phyloP scores from a whole-genome alignment of 768 basidiomycete species.

The Postia placenta region DNA sequence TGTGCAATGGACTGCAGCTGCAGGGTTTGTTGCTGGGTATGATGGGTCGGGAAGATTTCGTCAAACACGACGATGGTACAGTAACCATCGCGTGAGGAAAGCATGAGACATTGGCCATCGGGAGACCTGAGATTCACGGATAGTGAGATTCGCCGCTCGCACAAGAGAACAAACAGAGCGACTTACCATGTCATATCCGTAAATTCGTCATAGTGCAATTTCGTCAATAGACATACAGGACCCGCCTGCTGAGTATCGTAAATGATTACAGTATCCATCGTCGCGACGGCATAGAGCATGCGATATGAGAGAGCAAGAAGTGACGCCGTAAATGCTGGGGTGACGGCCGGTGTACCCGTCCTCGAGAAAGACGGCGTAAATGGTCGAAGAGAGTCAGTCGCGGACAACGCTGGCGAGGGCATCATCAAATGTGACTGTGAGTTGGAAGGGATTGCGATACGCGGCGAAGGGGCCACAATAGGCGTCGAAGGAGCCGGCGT shows the following conservation, averaged over 20 bases:
- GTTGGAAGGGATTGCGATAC: constrained; percentile 23
- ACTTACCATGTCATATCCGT: constrained; percentile 94
- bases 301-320: constrained; percentile 90
- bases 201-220: constrained; percentile 96
- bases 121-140: constrained; percentile 70
- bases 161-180: neutral
- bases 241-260: constrained; percentile 96
- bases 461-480: constrained; percentile 47
- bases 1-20: constrained; percentile 91
- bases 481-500: constrained; percentile 7
- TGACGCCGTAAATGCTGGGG: constrained; percentile 41
- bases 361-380: constrained; percentile 59
- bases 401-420: constrained; percentile 52
- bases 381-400: constrained; percentile 39
- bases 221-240: constrained; percentile 87
- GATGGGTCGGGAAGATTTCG: constrained; percentile 83
- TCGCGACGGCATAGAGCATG: constrained; percentile 92
- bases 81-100: constrained; percentile 93
- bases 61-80: constrained; percentile 95
- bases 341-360: constrained; percentile 42
- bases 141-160: neutral
- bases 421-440: constrained; percentile 23
- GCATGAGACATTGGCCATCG: constrained; percentile 88
- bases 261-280: constrained; percentile 91
- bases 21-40: constrained; percentile 86